Evolutionary conservation across 768 basidiomycete genomes (phyloP), one percentile per base, ranked within the genome.

Genomic region (Candolleomyces eurysporus): DNA sequence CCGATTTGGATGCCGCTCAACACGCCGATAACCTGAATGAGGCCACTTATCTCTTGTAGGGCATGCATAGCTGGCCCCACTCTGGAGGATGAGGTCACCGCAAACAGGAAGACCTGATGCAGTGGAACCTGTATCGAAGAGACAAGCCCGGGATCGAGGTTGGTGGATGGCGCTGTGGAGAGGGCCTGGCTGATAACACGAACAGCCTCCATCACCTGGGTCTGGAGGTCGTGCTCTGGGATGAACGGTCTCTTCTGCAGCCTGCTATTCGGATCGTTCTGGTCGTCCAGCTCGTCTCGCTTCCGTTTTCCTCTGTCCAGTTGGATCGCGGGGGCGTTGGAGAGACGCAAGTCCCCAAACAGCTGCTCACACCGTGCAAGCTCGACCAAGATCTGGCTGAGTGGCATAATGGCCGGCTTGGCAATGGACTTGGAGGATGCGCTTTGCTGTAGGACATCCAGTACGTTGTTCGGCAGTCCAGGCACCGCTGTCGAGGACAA

Each of bases 11-110:
- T 87, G 1, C 88, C 89, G 63, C 87, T 90, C 61, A 93, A 82
- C 39, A 92, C 88, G 19, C 90, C 90, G 48, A 93, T 81, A 64
- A 92, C 89, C 66, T 92, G 91, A 60, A 92, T 89, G 57, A 93
- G 79, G n/a, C 89, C 89, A 48, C 86, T 84, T 45, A 92, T 83
- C 71, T 93, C 91, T 69, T 90, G 89, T 1, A 92, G 74, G 0
- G 79, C 76, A 59, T 82, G 81, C 75, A 82, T 84, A 56, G 82
- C 81, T 52, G 73, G 75, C 32, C 83, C 86, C 30, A 79, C 80
- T 30, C 76, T 72, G 6, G 83, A 73, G 13, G 86, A 85, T 40
- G 87, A 89, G 11, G 89, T 92, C 61, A 91, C 85, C 1, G 88
- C 84, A 69, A 92, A 93, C 31, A 91, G 77, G 69, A 91, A 92